Evolutionary conservation across 2,329 filamentous ascomycete species (phyloP).

Genomic region (Aureobasidium sp.): DNA sequence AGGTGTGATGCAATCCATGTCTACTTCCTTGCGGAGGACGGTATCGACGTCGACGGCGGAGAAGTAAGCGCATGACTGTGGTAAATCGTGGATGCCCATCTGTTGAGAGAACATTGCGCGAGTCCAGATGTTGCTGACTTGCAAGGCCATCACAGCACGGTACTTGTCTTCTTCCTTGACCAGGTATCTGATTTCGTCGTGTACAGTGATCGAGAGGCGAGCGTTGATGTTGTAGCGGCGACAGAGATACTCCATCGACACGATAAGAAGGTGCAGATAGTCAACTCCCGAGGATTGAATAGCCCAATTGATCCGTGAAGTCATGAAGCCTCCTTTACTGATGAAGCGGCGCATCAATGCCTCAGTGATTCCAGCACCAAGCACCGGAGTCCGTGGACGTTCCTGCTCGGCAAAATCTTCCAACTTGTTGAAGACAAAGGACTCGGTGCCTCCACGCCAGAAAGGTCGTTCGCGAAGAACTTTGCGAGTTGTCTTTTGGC

Average conservation of each 20-base stretch:
- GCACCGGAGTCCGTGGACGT: conserved; percentile 77
- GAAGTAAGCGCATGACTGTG: conserved; percentile 92
- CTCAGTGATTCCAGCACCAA: conserved; percentile 93
- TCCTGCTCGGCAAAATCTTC: conserved; percentile 98
- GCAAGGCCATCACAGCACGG: conserved; percentile 81
- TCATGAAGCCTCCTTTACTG: conserved; percentile 85
- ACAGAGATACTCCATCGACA: conserved; percentile 89
- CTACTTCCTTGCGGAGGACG: conserved; percentile 93
- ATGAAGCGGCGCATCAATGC: conserved; percentile 84
- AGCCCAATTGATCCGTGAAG: conserved; percentile 96
- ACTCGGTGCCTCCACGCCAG: conserved; percentile 94
- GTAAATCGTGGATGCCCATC: conserved; percentile 89
- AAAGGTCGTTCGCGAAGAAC: conserved; percentile 66
- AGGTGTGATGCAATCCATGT: conserved; percentile 95
- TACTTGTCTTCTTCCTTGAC: conserved; percentile 83
- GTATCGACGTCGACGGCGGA: conserved; percentile 92
- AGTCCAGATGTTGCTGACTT: conserved; percentile 93
- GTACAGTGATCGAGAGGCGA: conserved; percentile 85
- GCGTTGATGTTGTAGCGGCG: conserved; percentile 78
- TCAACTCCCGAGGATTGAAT: conserved; percentile 97
- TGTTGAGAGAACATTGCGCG: conserved; percentile 96
- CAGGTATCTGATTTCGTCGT: conserved; percentile 94
- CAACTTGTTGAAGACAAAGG: conserved; percentile 95
- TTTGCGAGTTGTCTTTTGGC: conserved; percentile 72
- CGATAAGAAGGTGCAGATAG: conserved; percentile 88